Conservation (phyloP, 2,329 filamentous ascomycete genomes). For the Colletotrichum chrysophilum region DNA sequence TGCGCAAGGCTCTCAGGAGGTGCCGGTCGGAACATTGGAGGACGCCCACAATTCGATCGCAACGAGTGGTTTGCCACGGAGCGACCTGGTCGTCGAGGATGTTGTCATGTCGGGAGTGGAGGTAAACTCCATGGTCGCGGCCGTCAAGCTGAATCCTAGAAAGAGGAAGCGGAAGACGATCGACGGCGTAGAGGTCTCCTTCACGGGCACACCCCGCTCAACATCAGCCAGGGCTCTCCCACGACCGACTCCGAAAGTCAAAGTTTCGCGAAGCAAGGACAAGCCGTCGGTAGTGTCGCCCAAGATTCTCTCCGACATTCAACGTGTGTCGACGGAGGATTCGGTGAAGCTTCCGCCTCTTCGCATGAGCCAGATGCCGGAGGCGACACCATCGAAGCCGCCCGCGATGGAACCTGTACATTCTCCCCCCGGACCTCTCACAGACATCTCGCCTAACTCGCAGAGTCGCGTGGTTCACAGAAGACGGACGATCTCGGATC, state of each 20-base stretch:
- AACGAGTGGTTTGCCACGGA: background rate
- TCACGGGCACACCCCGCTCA: background rate
- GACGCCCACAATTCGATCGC: background rate
- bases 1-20: background rate
- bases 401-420: slow-evolving; percentile 2
- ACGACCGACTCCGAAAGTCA: slow-evolving; percentile 17
- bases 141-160: slow-evolving; percentile 55
- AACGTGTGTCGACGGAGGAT: background rate
- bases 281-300: background rate
- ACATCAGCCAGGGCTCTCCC: slow-evolving; percentile 24
- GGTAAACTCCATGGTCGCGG: slow-evolving; percentile 51
- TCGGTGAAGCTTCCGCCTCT: background rate
- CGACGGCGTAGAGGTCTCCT: slow-evolving; percentile 36
- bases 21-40: background rate
- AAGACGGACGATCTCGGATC: background rate
- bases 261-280: background rate
- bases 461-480: background rate
- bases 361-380: background rate
- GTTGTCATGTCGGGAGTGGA: background rate
- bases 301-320: slow-evolving; percentile 11
- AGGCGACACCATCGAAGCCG: background rate
- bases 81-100: background rate
- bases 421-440: background rate
- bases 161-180: slow-evolving; percentile 53
- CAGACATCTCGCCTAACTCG: slow-evolving; percentile 1